Conservation (phyloP, 176 grass and related monocot species). For the Hsuehochloa calcarea region DNA sequence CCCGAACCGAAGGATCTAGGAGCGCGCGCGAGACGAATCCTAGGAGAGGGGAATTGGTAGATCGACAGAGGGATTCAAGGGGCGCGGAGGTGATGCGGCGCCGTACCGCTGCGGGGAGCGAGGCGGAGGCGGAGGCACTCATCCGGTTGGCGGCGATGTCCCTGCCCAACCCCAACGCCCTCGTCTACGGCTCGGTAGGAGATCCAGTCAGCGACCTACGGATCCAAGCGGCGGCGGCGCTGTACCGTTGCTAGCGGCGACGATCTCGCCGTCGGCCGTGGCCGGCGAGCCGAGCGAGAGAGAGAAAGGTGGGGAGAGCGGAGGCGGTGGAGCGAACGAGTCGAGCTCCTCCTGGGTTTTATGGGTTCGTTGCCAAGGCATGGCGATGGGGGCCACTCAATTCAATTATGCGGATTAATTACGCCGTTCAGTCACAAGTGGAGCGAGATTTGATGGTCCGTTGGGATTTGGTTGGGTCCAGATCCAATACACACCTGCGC, state of each 20-base stretch:
- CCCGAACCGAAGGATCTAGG: neutral
- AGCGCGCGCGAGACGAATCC: neutral
- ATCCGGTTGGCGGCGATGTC: neutral
- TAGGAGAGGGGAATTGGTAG: neutral
- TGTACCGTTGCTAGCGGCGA: neutral
- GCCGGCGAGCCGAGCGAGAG: neutral
- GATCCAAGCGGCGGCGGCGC: neutral
- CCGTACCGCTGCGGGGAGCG: conserved; percentile 18
- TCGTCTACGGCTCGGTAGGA: neutral
- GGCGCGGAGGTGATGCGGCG: neutral
- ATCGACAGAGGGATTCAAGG: neutral
- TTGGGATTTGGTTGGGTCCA: no score
- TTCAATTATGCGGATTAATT: no score
- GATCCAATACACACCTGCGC: no score
- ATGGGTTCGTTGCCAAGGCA: no score
- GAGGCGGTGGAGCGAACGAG: no score
- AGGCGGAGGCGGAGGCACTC: conserved; percentile 4
- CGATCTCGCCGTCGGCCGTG: neutral
- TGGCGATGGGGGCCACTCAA: no score
- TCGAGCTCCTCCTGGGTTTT: no score
- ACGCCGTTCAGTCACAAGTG: no score
- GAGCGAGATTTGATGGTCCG: no score
- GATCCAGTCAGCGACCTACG: neutral
- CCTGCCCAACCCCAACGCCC: neutral
- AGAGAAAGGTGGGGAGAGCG: neutral